phyloP scores from a whole-genome alignment of 495 filamentous ascomycete species.

The Aspergillus biplanus region DNA sequence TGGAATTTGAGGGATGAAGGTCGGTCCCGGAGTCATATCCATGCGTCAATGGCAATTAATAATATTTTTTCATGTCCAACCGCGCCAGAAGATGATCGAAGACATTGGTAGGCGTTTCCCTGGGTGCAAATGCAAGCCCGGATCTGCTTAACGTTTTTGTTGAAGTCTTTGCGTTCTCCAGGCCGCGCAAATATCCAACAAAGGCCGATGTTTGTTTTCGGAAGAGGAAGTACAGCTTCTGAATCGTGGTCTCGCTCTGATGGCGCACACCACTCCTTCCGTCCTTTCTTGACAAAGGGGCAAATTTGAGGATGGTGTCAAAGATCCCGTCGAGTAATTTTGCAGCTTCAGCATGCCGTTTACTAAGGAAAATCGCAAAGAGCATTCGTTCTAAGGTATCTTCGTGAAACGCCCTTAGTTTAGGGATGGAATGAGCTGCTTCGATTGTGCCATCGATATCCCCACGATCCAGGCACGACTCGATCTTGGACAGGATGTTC shows the following conservation, averaged over 20 bases:
- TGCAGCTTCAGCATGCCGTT: slow-evolving; percentile 61
- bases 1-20: too few relatives aligned
- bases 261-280: slow-evolving; percentile 43
- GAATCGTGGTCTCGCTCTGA: slow-evolving; percentile 46
- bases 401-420: slow-evolving; percentile 73
- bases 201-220: slow-evolving; percentile 72
- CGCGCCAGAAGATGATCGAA: slow-evolving; percentile 53
- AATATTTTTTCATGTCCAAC: slow-evolving; percentile 56
- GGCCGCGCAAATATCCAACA: slow-evolving; percentile 39
- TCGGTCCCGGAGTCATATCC: not conserved
- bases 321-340: slow-evolving; percentile 80
- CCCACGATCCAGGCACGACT: slow-evolving; percentile 56
- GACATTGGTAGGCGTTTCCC: slow-evolving; percentile 40
- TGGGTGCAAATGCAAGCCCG: slow-evolving; percentile 32
- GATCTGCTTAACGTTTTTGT: slow-evolving; percentile 37
- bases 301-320: slow-evolving; percentile 69
- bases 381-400: slow-evolving; percentile 78
- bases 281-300: slow-evolving; percentile 49
- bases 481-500: slow-evolving; percentile 62
- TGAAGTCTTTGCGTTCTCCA: slow-evolving; percentile 53
- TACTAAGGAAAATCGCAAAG: slow-evolving; percentile 67
- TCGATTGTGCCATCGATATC: slow-evolving; percentile 52
- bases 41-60: slow-evolving; percentile 27
- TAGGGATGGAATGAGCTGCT: slow-evolving; percentile 60
- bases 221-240: slow-evolving; percentile 63